Evolutionary conservation across 345 rosid genomes (phyloP).

Genomic region (Acer campestre): DNA sequence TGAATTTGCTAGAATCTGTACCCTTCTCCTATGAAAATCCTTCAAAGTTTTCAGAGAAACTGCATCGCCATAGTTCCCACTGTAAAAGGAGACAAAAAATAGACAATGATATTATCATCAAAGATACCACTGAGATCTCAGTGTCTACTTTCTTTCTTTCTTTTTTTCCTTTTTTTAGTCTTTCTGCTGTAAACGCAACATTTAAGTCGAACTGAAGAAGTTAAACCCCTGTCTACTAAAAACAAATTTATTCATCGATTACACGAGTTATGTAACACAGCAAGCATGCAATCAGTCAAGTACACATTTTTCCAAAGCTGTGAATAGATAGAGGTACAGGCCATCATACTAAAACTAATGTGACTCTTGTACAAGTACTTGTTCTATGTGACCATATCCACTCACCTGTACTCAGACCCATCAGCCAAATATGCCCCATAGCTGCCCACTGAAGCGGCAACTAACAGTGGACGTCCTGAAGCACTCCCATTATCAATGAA

Average conservation of each 20-base stretch:
- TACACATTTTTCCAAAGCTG: too few relatives aligned
- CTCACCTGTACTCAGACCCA: constrained; percentile 88
- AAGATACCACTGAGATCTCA: neutral
- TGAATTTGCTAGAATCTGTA: constrained; percentile 63
- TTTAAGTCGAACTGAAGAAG: neutral
- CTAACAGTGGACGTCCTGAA: constrained; percentile 55
- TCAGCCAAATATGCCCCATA: constrained; percentile 95
- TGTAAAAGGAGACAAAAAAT: constrained; percentile 22
- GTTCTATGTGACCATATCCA: neutral
- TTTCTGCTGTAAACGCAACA: too few relatives aligned
- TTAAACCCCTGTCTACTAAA: too few relatives aligned
- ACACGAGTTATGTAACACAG: too few relatives aligned
- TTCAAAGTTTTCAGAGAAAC: constrained; percentile 64
- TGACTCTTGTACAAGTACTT: too few relatives aligned
- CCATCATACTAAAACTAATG: too few relatives aligned
- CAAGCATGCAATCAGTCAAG: too few relatives aligned
- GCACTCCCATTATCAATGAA: constrained; percentile 30
- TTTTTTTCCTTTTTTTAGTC: too few relatives aligned
- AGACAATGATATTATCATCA: neutral
- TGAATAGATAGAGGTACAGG: too few relatives aligned
- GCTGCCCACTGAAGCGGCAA: constrained; percentile 95
- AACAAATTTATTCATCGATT: too few relatives aligned
- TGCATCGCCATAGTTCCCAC: constrained; percentile 71
- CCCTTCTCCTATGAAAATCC: constrained; percentile 84
- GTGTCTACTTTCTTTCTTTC: neutral